Evolutionary conservation across 2,329 filamentous ascomycete genomes (phyloP).

Genomic region (Blumeriella jaapii): DNA sequence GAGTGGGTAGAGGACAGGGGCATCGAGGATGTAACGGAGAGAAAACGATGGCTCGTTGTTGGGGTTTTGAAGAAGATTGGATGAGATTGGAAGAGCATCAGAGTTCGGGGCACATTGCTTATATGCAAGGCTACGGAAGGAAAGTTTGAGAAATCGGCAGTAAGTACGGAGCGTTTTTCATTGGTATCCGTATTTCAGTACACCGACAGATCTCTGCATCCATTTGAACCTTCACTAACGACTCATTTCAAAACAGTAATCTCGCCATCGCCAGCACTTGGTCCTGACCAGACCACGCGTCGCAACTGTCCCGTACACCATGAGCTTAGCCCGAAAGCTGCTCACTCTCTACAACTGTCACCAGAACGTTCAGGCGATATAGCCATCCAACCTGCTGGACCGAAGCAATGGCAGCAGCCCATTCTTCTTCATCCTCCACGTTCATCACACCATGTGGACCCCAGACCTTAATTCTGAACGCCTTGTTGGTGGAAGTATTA

Average conservation of each 20-base stretch:
- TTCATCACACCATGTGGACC: slow-evolving; percentile 17
- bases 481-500: slow-evolving; percentile 7
- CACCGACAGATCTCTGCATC: too few relatives aligned
- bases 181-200: too few relatives aligned
- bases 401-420: slow-evolving; percentile 13
- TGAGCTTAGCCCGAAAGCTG: neutral
- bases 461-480: slow-evolving; percentile 17
- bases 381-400: slow-evolving; percentile 23
- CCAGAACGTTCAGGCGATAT: slow-evolving; percentile 23
- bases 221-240: too few relatives aligned
- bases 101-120: neutral
- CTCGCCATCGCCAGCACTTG: neutral
- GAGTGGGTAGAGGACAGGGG: slow-evolving; percentile 50
- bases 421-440: slow-evolving; percentile 19
- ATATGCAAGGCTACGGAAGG: neutral
- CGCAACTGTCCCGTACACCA: neutral
- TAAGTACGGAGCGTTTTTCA: too few relatives aligned
- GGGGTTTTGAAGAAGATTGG: slow-evolving; percentile 34
- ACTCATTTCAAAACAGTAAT: too few relatives aligned
- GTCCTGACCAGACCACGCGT: too few relatives aligned
- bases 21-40: slow-evolving; percentile 45
- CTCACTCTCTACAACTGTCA: slow-evolving; percentile 12
- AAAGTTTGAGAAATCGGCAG: too few relatives aligned
- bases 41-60: slow-evolving; percentile 62
- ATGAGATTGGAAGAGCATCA: neutral